phyloP scores from a whole-genome alignment of 768 basidiomycete species.

The Trametes cubensis region DNA sequence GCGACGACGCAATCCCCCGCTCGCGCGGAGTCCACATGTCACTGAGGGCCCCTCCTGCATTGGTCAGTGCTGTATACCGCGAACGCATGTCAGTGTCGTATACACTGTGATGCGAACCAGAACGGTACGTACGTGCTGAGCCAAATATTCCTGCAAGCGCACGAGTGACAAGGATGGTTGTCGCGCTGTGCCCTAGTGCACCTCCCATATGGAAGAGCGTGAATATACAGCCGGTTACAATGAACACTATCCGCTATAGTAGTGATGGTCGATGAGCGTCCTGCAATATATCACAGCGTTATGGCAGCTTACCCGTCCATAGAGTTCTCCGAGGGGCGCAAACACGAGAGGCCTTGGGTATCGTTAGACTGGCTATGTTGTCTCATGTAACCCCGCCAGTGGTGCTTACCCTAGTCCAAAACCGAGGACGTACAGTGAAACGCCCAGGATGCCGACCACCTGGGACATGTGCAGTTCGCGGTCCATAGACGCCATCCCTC shows the following conservation, averaged over 20 bases:
- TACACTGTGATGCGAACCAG: not conserved
- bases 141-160: conserved; percentile 62
- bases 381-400: not conserved
- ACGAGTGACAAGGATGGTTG: conserved; percentile 53
- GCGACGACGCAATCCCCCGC: conserved; percentile 58
- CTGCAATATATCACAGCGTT: not conserved
- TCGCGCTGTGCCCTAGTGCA: conserved; percentile 50
- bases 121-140: conserved; percentile 48
- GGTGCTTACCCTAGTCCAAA: conserved; percentile 56
- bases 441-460: conserved; percentile 57
- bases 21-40: conserved; percentile 64
- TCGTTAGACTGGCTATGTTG: not conserved
- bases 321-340: conserved; percentile 59
- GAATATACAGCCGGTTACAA: conserved; percentile 54
- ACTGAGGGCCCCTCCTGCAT: conserved; percentile 58
- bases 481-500: conserved; percentile 49
- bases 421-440: conserved; percentile 65
- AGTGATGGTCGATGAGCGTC: not conserved
- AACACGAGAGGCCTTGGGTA: conserved; percentile 50
- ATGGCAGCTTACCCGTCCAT: conserved; percentile 47
- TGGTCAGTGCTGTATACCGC: conserved; percentile 55
- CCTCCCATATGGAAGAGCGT: conserved; percentile 57
- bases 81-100: too few relatives aligned
- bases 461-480: conserved; percentile 51
- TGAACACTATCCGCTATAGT: conserved; percentile 53